Conservation (phyloP, 1,284 basidiomycete genomes). For the Rhizoctonia solani region DNA sequence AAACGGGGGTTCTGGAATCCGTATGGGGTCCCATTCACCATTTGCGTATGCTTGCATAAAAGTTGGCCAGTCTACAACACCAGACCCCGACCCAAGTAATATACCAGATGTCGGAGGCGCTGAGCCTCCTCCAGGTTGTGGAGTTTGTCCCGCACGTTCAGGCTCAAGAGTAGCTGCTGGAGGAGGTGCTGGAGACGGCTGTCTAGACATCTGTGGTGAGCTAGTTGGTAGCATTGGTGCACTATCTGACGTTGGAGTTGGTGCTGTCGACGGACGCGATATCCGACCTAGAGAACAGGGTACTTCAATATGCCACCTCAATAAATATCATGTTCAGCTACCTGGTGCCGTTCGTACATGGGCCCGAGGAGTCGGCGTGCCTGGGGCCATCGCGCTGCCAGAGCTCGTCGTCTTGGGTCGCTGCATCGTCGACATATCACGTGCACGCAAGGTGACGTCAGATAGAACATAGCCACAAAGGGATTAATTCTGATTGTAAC, state of each 20-base stretch:
- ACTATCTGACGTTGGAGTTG: slow-evolving; percentile 16
- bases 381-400: slow-evolving; percentile 11
- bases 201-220: slow-evolving; percentile 9
- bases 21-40: slow-evolving; percentile 80
- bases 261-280: slow-evolving; percentile 30
- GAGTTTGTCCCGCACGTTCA: background rate
- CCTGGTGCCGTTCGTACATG: slow-evolving; percentile 23
- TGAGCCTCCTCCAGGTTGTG: slow-evolving; percentile 6
- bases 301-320: background rate
- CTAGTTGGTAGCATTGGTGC: slow-evolving; percentile 6
- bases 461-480: slow-evolving; percentile 19
- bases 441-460: slow-evolving; percentile 24
- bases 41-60: slow-evolving; percentile 76
- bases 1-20: slow-evolving; percentile 66
- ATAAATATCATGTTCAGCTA: background rate
- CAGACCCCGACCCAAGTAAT: background rate
- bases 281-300: slow-evolving; percentile 8
- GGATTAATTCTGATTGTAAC: background rate
- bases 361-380: slow-evolving; percentile 28
- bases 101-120: slow-evolving; percentile 19
- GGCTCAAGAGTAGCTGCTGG: background rate
- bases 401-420: slow-evolving; percentile 17
- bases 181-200: slow-evolving; percentile 15
- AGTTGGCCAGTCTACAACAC: slow-evolving; percentile 63
- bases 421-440: background rate